Evolutionary conservation across 495 filamentous ascomycete genomes (phyloP), one percentile per base, ranked within the genome.

Genomic region (Tuber aestivum): DNA sequence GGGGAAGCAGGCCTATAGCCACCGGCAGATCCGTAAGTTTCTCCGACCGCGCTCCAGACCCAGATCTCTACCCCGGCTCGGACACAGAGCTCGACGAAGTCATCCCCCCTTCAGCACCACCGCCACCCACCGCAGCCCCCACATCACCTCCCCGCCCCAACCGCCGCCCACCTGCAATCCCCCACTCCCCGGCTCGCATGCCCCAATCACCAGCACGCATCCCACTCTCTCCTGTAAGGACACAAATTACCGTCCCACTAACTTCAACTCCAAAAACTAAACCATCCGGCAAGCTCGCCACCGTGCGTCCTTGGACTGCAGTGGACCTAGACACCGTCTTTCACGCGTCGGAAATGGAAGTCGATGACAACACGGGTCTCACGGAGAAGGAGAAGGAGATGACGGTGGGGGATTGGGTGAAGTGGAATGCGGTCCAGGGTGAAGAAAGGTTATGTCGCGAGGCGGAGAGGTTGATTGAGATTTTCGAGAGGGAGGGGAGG

Each of bases 361-460:
- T 88, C 41, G 86, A 89, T 70, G 89, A 90, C 61, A 91, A 90
- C 78, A 86, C 88, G 70, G 84, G 86, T 41, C 83, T 99, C 77
- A 90, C 89, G 1, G 91, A 87, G 76, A 90, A 90, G 0, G 95
- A 97, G 86, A 93, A 91, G 86, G 88, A 88, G 56, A 94, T 99
- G 93, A 93, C 90, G 0, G 93, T 98, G 3, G 92, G 96, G 83
- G 90, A 97, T 84, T 99, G 95, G 95, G 91, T 99, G 69, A 85
- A 87, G 72, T 89, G 88, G 85, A 95, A 94, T 82, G 94, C 95
- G 7, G 87, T 88, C 79, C 86, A 89, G 77, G 93, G 91, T 1
- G 94, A 97, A 85, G 89, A 92, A 81, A 90, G 89, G 81, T 83
- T 98, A 74, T 91, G 90, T 79, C 83, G 85, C 44, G 92, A 95